These are phyloP conservation scores for Dryas drummondii DNA, from an alignment of 306 rosid genomes.

Conservation along the genomic window DNA sequence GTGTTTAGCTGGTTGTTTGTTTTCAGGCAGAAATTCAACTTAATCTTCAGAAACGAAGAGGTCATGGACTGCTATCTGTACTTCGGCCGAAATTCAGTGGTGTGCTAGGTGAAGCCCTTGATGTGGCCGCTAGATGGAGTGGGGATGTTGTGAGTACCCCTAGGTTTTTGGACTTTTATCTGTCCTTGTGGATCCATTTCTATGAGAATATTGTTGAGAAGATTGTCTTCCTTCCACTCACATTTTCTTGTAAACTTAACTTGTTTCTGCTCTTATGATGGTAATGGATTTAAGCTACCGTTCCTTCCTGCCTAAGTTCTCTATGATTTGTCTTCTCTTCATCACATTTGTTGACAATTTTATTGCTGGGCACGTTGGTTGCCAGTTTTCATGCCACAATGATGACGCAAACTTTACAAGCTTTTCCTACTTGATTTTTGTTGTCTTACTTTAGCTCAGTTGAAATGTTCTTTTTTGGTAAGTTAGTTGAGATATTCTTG, in stretches of 20 bases:
- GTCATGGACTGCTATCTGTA: constrained; percentile 85
- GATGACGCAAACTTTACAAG: not conserved
- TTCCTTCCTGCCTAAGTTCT: not conserved
- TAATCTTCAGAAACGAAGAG: constrained; percentile 88
- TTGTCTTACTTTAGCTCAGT: constrained; percentile 4
- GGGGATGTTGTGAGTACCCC: constrained; percentile 92
- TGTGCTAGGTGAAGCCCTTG: constrained; percentile 87
- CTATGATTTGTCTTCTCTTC: not conserved
- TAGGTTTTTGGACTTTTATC: constrained; percentile 16
- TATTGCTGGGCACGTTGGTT: not conserved
- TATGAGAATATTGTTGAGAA: not conserved
- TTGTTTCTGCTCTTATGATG: not conserved
- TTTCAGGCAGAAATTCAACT: constrained; percentile 91
- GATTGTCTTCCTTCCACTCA: not conserved
- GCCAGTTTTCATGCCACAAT: not conserved
- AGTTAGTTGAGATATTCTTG: not conserved
- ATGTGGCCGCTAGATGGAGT: constrained; percentile 95
- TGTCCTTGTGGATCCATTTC: constrained; percentile 13
- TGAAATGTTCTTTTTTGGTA: no score
- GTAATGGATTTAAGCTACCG: not conserved
- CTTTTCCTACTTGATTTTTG: not conserved
- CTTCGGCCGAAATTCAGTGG: constrained; percentile 89
- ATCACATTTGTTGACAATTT: not conserved
- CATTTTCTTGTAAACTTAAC: not conserved
- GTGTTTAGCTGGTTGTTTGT: constrained; percentile 21